A percentile compares a stretch with the other conserved stretches of the same genome.
Conservation (phyloP, 2,329 filamentous ascomycete genomes). For the Diaporthe sp. region DNA sequence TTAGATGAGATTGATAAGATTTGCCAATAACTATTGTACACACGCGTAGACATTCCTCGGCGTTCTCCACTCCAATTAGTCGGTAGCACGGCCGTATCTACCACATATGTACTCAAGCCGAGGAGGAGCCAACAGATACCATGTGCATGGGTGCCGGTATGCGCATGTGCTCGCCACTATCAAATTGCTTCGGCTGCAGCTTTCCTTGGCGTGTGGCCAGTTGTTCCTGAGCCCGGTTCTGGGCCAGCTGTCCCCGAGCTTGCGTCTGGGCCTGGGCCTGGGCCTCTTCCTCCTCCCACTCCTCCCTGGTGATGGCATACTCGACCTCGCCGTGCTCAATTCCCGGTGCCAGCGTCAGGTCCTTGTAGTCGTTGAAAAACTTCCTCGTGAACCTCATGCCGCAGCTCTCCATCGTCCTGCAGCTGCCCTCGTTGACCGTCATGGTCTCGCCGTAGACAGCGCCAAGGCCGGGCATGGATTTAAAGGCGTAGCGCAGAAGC, state of each 20-base stretch:
- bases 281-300: background rate
- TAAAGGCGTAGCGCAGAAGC: background rate
- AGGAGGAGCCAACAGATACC: background rate
- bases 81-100: background rate
- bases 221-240: background rate
- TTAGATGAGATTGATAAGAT: slow-evolving; percentile 24
- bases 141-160: background rate
- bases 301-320: background rate
- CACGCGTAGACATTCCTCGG: background rate
- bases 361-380: slow-evolving; percentile 9
- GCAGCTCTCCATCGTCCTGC: slow-evolving; percentile 5
- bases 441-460: background rate
- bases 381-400: background rate
- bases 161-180: slow-evolving; percentile 3
- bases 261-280: background rate
- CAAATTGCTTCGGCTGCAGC: slow-evolving; percentile 6
- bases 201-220: background rate
- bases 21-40: background rate
- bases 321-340: slow-evolving; percentile 4
- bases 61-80: background rate
- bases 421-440: slow-evolving; percentile 1
- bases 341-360: slow-evolving; percentile 4
- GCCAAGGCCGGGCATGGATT: slow-evolving; percentile 5
- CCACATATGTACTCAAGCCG: background rate
- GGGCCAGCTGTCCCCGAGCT: no score